Evolutionary conservation across 139 green algal genomes (phyloP).

Genomic region (Micractinium conductrix): DNA sequence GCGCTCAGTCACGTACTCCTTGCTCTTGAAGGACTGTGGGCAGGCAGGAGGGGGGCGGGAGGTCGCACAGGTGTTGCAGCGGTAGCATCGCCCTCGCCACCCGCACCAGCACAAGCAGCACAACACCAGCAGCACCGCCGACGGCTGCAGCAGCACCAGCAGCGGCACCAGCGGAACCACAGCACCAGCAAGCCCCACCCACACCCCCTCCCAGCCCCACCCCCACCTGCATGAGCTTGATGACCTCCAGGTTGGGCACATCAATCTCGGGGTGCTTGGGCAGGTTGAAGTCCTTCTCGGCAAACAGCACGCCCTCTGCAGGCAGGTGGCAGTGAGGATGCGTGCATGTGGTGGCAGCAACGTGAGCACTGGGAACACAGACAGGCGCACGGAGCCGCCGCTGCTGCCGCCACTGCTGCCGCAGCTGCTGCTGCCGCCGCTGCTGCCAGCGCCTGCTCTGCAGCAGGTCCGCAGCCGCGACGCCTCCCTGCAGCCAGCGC

Average conservation of each 20-base stretch:
- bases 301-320: slow-evolving; percentile 97
- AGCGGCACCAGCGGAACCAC: not conserved
- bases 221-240: slow-evolving; percentile 55
- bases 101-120: not conserved
- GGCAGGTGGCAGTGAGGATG: not conserved
- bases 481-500: too few relatives aligned
- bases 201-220: not conserved
- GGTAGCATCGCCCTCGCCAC: not conserved
- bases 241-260: slow-evolving; percentile 92
- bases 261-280: slow-evolving; percentile 90
- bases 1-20: slow-evolving; percentile 95
- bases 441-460: too few relatives aligned
- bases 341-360: too few relatives aligned
- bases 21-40: slow-evolving; percentile 93
- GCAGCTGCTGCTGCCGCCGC: too few relatives aligned
- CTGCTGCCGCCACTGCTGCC: too few relatives aligned
- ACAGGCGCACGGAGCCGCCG: too few relatives aligned
- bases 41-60: not conserved
- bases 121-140: not conserved
- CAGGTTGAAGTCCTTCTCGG: slow-evolving; percentile 99
- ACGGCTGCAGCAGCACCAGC: not conserved
- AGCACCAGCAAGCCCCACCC: not conserved
- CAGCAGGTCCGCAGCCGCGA: too few relatives aligned
- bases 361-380: too few relatives aligned
- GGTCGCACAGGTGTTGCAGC: not conserved